Base-by-base conservation (phyloP, 2,329 filamentous ascomycete species). In the Ramichloridium luteum region DNA sequence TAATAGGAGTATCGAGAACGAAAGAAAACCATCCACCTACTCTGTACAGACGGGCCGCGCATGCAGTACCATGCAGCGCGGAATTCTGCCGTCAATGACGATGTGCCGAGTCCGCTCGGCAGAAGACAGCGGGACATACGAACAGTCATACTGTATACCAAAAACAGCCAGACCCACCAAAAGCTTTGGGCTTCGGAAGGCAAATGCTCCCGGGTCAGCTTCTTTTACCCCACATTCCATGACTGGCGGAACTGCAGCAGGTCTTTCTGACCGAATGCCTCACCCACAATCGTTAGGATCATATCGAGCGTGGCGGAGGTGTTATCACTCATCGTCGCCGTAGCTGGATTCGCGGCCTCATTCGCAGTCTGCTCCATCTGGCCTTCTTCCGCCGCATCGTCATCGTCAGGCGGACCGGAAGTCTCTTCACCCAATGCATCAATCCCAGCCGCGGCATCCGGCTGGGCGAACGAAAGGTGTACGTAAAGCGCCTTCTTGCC, bases 211-310 rank as follows among this genome's bases (percentile, higher is more conserved):
- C n/a, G n/a, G n/a, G n/a, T 40, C 34, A 10, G 28, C 28, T 23
- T 35, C 28, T n/a, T n/a, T n/a, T n/a, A n/a, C n/a, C n/a, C n/a
- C n/a, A 28, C 28, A 10, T 33, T 27, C 52, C 52, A 56, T 25
- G 44, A 28, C 13, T 40, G 39, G 36, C 84, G 71, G 39, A 77
- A 80, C 47, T 80, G 74, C 29, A 94, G 67, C 40, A 94, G 58
- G 56, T 96, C 88, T 42, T 78, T 69, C 58, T 96, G 88, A 1
- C 88, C 85, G 57, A 86, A 96, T 43, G 81, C 74, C 58, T 93
- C 85, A 46, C 84, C 86, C 28, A 80, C 77, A 20, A 94, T 69
- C 0, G 82, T 90, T 44, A 94, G 64, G 32, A 94, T 82, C 83
- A 93, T 93, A 58, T 92, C 86, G 18, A 94, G 65, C 25, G 84